Evolutionary conservation across 768 basidiomycete genomes (phyloP).

Genomic region (Omphalotus guepiniiformis): DNA sequence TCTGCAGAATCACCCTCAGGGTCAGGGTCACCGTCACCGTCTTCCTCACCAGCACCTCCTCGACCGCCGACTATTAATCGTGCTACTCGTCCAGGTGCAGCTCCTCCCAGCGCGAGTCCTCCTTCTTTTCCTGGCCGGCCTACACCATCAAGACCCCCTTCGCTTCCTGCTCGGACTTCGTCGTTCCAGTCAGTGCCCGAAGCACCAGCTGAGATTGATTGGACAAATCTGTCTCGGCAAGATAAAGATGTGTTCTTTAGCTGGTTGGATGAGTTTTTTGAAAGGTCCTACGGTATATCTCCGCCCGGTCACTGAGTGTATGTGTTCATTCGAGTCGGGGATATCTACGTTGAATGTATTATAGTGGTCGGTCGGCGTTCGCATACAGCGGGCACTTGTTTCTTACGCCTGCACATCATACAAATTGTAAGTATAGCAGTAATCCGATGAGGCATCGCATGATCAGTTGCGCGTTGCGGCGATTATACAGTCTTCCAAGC

Average conservation of each 20-base stretch:
- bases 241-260: conserved; percentile 72
- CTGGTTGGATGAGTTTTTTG: conserved; percentile 83
- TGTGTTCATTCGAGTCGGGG: too few relatives aligned
- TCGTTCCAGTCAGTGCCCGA: background rate
- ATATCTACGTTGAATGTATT: too few relatives aligned
- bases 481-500: too few relatives aligned
- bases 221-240: conserved; percentile 59
- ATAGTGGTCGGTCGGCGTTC: too few relatives aligned
- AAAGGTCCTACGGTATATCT: conserved; percentile 27
- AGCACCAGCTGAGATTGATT: conserved; percentile 45
- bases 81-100: conserved; percentile 25
- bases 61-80: conserved; percentile 25
- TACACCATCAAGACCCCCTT: conserved; percentile 1
- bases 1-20: conserved; percentile 23
- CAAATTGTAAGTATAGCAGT: too few relatives aligned
- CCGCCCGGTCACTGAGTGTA: too few relatives aligned
- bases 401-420: too few relatives aligned
- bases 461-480: too few relatives aligned
- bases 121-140: conserved; percentile 7
- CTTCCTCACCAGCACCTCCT: background rate
- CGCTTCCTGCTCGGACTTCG: background rate
- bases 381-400: too few relatives aligned
- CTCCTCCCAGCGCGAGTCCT: conserved; percentile 7
- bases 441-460: too few relatives aligned
- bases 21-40: conserved; percentile 17